phyloP scores from a whole-genome alignment of 495 filamentous ascomycete genomes.

The Aspergillus homomorphus region DNA sequence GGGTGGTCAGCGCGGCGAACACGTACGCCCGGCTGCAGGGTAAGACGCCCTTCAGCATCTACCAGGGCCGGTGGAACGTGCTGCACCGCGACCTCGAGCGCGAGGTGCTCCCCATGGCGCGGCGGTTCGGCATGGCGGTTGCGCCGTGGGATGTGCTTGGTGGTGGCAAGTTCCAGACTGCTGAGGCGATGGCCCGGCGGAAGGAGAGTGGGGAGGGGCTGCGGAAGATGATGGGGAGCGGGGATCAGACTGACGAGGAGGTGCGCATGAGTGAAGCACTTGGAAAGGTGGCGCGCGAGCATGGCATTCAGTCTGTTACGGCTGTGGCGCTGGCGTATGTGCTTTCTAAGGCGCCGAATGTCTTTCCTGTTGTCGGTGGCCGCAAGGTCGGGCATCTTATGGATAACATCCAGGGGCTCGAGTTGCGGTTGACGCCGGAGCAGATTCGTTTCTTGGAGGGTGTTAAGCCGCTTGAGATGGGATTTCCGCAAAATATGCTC shows the following conservation, averaged over 20 bases:
- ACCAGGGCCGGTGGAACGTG: constrained; percentile 3
- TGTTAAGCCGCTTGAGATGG: constrained; percentile 44
- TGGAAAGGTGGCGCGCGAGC: constrained; percentile 49
- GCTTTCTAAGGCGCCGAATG: constrained; percentile 66
- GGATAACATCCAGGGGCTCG: constrained; percentile 59
- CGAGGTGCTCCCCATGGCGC: constrained; percentile 56
- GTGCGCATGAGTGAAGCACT: constrained; percentile 44
- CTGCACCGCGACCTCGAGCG: constrained; percentile 51
- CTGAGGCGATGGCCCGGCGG: constrained; percentile 28
- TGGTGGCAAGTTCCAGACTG: constrained; percentile 50
- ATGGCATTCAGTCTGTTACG: constrained; percentile 45
- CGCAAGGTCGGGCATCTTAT: constrained; percentile 61
- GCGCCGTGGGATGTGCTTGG: constrained; percentile 55
- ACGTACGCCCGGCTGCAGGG: not conserved
- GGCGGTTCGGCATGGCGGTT: constrained; percentile 56
- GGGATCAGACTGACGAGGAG: constrained; percentile 38
- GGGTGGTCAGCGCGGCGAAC: not conserved
- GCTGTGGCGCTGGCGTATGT: constrained; percentile 72
- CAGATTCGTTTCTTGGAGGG: constrained; percentile 58
- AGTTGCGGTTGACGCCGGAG: constrained; percentile 48
- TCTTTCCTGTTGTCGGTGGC: constrained; percentile 72
- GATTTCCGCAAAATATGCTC: constrained; percentile 44
- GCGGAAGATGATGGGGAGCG: constrained; percentile 16
- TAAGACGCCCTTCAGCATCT: not conserved
- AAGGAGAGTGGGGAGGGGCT: constrained; percentile 31